Conservation (phyloP, 2,329 filamentous ascomycete species). For the Fusarium newnesense region DNA sequence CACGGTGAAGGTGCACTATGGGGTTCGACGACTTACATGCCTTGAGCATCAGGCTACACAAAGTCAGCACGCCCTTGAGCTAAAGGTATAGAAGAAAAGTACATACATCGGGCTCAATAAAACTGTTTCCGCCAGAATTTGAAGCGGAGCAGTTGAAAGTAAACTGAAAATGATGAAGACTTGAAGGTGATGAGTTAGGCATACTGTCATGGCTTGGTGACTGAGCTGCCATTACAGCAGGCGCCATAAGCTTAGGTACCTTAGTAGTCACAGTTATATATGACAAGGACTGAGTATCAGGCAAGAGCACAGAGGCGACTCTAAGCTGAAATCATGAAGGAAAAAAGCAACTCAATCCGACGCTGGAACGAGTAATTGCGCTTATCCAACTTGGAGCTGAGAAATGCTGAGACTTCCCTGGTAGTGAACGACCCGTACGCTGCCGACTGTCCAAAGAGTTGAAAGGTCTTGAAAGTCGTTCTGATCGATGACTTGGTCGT, state of each 20-base stretch:
- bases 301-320: not conserved
- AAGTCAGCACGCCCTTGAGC: constrained; percentile 26
- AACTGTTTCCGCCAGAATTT: constrained; percentile 44
- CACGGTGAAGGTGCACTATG: not conserved
- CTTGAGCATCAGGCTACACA: constrained; percentile 36
- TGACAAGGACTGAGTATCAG: not conserved
- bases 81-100: not conserved
- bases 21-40: constrained; percentile 35
- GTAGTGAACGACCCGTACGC: constrained; percentile 28
- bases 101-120: constrained; percentile 50
- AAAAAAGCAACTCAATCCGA: constrained; percentile 5
- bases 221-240: constrained; percentile 26
- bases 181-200: constrained; percentile 28
- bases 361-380: constrained; percentile 9
- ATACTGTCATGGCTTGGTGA: constrained; percentile 19
- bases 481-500: not conserved
- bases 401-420: constrained; percentile 27
- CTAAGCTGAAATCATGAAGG: constrained; percentile 3
- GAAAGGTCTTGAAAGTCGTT: not conserved
- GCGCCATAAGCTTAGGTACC: not conserved
- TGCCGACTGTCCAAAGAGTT: not conserved
- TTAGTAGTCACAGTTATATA: not conserved
- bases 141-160: constrained; percentile 47
- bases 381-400: constrained; percentile 21
- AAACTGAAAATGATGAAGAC: constrained; percentile 45